Evolutionary conservation across 139 green algal genomes (phyloP).

Genomic region (Deuterostichococcus epilithicus): DNA sequence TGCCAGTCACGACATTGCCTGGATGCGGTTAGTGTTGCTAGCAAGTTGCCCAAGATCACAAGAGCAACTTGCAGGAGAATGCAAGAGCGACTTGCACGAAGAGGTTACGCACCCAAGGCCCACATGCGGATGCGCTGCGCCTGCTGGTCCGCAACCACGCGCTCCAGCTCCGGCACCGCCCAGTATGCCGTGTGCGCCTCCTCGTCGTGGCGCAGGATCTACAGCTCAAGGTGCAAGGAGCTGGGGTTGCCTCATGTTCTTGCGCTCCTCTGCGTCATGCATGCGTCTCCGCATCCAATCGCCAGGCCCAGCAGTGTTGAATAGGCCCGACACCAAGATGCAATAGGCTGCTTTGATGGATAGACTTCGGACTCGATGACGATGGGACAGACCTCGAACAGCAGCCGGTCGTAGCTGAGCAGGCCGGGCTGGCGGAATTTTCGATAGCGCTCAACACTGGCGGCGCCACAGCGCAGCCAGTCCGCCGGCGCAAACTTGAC

Average conservation of each 20-base stretch:
- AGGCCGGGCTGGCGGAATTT: slow-evolving; percentile 39
- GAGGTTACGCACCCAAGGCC: slow-evolving; percentile 29
- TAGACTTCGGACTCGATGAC: no score
- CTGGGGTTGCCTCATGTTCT: no score
- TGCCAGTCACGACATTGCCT: no score
- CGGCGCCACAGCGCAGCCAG: slow-evolving; percentile 66
- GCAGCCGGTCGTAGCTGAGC: slow-evolving; percentile 61
- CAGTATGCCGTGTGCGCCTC: slow-evolving; percentile 23
- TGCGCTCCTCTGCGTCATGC: no score
- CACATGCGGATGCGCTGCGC: slow-evolving; percentile 55
- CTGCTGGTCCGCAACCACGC: slow-evolving; percentile 53
- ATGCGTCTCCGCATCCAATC: no score
- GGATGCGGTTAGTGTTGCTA: no score
- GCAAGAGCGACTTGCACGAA: no score
- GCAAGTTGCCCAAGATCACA: no score
- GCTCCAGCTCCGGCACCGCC: slow-evolving; percentile 49
- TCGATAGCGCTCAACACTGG: slow-evolving; percentile 37
- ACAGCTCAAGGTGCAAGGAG: neutral
- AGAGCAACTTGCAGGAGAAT: no score
- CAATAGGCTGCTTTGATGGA: no score
- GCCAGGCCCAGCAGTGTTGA: no score
- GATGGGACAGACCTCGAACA: slow-evolving; percentile 34
- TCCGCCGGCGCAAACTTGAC: slow-evolving; percentile 78
- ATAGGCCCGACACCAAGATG: no score
- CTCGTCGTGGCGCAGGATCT: slow-evolving; percentile 14